Evolutionary conservation across 495 filamentous ascomycete species (phyloP).

Genomic region (Sporormia fimetaria): DNA sequence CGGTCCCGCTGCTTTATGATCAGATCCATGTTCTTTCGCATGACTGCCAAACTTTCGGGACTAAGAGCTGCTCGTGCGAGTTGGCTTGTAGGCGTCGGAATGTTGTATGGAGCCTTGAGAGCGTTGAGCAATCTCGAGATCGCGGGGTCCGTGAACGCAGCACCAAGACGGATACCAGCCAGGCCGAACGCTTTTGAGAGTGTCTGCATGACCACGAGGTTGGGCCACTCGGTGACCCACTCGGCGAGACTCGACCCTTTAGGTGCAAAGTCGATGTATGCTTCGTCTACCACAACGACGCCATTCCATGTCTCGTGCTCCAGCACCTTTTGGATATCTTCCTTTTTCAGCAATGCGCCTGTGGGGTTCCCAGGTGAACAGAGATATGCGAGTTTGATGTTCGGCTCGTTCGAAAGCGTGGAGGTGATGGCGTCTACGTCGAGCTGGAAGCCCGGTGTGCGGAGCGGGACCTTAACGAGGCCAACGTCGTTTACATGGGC

Average conservation of each 20-base stretch:
- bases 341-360: slow-evolving; percentile 60
- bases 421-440: slow-evolving; percentile 58
- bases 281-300: slow-evolving; percentile 85
- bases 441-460: slow-evolving; percentile 51
- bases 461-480: slow-evolving; percentile 74
- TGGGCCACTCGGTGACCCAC: slow-evolving; percentile 88
- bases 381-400: slow-evolving; percentile 81
- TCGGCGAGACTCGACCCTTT: slow-evolving; percentile 74
- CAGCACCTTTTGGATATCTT: slow-evolving; percentile 61
- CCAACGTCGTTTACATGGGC: slow-evolving; percentile 86
- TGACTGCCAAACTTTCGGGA: slow-evolving; percentile 51
- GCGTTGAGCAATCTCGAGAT: slow-evolving; percentile 68
- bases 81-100: slow-evolving; percentile 74
- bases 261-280: slow-evolving; percentile 89
- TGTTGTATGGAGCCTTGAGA: slow-evolving; percentile 92
- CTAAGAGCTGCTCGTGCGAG: slow-evolving; percentile 64
- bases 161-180: slow-evolving; percentile 75
- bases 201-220: slow-evolving; percentile 96
- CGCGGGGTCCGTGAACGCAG: slow-evolving; percentile 46
- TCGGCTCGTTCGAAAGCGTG: slow-evolving; percentile 47
- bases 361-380: slow-evolving; percentile 96
- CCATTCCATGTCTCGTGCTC: slow-evolving; percentile 93
- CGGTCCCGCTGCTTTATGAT: slow-evolving; percentile 69
- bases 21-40: slow-evolving; percentile 53
- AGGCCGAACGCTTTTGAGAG: slow-evolving; percentile 92